Base-by-base conservation (phyloP, 805 yeast species). In the Teunomyces tritomae region DNA sequence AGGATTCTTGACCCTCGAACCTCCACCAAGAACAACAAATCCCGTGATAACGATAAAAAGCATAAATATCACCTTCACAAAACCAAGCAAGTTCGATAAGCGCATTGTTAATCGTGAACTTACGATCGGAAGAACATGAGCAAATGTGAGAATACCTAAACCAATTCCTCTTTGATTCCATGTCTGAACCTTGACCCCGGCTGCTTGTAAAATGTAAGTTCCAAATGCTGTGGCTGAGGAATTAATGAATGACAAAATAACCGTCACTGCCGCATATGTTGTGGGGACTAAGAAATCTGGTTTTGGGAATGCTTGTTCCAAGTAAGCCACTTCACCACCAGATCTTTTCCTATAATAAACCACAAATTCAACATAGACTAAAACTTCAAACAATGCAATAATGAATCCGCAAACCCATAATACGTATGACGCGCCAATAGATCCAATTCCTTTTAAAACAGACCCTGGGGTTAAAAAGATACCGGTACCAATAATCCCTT, bases 401-500 rank as follows among this genome's bases (percentile, higher is more conserved):
- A 73, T 37, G 49, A 65, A 73, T 8, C 79, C 74, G 17, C 59
- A 54, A 3, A 68, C 54, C 78, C 79, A 74, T n/a, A 73, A 56
- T 3, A 74, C 66, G 45, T 72, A 74, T 4, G 73, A 56, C 5
- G 74, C 69, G 26, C 79, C 79, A 39, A 75, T 54, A 1, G 76
- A 69, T 1, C 78, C 78, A 47, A 72, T 63, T 2, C 73, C 64
- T 13, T 58, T 61, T 13, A 76, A 74, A 49, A 85, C 76, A 1
- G 82, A 72, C 2, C 84, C 79, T 4, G 90, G 87, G 0, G 87
- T 83, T 9, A 86, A 80, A 62, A 85, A 85, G 44, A 85, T 84
- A 66, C 90, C 90, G 0, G 90, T 85, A 52, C 91, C 91, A 40
- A 85, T 73, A 70, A 85, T 80, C 54, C 90, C 80, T 53, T 84